Evolutionary conservation across 768 basidiomycete genomes (phyloP), one percentile per base, ranked within the genome.

Genomic region (Gelatoporia subvermispora): DNA sequence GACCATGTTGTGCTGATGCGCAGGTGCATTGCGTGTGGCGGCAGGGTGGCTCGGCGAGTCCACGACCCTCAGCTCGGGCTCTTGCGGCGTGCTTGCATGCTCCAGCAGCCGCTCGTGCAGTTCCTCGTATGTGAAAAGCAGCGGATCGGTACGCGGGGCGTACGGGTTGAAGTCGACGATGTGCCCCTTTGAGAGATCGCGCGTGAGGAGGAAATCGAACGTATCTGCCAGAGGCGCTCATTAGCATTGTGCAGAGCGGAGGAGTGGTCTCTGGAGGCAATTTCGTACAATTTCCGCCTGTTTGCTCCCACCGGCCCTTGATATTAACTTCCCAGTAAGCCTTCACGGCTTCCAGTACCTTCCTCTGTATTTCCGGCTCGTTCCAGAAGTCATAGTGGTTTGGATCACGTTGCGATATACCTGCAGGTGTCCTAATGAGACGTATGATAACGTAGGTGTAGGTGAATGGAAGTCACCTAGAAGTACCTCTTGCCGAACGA

Each of bases 81-180:
- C 45, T n/a, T 57, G 53, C 23, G 60, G 39, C 35, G 40, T 41
- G 23, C 43, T 49, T 35, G 42, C 49, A n/a, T 44, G 49, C 23
- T 28, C 40, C 36, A 53, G 49, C 17, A 69, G 64, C 7, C 83
- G 60, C 1, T 59, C 67, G 34, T 69, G 67, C 0, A 97, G 78
- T 22, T 92, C 86, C 40, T 84, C 76, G 61, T 91, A 97, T 1
- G 77, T 78, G 68, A 95, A 97, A 16, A 96, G 72, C 0, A 95
- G 77, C 0, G 92, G 65, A 58, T 97, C 93, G n/a, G 95, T 96
- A 34, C 79, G 82, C 3, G 82, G 78, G 10, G 84, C 78, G 59
- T 86, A 96, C 0, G 93, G 91, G 55, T 93, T 93, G 68, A 97
- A 92, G 64, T 97, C 95, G 60, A 98, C 63, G 56, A 98, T 73